Percentiles rank a stretch among this genome's conserved stretches.
These are phyloP conservation scores for Crassisporium funariophilum DNA, from an alignment of 768 basidiomycete genomes.

Conservation along the genomic window DNA sequence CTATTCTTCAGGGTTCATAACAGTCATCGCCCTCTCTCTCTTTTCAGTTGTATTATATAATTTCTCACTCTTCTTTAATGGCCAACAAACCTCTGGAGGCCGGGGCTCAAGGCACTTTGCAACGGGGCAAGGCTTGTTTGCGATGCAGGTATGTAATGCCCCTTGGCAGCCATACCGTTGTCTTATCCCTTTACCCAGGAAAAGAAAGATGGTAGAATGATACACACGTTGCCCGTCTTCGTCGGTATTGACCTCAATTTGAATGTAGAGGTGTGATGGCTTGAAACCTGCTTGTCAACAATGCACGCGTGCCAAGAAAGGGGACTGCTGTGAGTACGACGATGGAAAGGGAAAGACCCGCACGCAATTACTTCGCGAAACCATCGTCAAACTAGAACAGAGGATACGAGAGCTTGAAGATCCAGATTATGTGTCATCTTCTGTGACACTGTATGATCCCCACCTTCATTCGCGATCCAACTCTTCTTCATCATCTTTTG, in stretches of 20 bases:
- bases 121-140: slow-evolving; percentile 72
- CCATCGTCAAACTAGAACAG: slow-evolving; percentile 70
- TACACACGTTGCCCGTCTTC: slow-evolving; percentile 2
- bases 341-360: slow-evolving; percentile 85
- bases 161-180: slow-evolving; percentile 13
- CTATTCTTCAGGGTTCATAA: slow-evolving; percentile 23
- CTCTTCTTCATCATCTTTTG: slow-evolving; percentile 57
- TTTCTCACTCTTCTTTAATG: slow-evolving; percentile 42
- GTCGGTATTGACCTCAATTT: slow-evolving; percentile 11
- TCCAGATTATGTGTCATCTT: slow-evolving; percentile 68
- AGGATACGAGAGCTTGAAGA: slow-evolving; percentile 76
- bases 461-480: slow-evolving; percentile 54
- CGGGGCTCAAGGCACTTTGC: slow-evolving; percentile 46
- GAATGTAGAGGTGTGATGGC: slow-evolving; percentile 72
- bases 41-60: slow-evolving; percentile 32
- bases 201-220: slow-evolving; percentile 64
- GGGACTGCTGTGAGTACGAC: slow-evolving; percentile 76
- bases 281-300: slow-evolving; percentile 77
- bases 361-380: slow-evolving; percentile 78
- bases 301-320: slow-evolving; percentile 76
- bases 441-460: slow-evolving; percentile 73
- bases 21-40: slow-evolving; percentile 6
- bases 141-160: slow-evolving; percentile 59
- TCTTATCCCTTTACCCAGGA: slow-evolving; percentile 39
- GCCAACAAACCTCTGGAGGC: slow-evolving; percentile 49